A percentile compares a stretch with the other conserved stretches of the same genome.
Evolutionary conservation across 495 filamentous ascomycete genomes (phyloP).

Genomic region (Aspergillus saccharolyticus): DNA sequence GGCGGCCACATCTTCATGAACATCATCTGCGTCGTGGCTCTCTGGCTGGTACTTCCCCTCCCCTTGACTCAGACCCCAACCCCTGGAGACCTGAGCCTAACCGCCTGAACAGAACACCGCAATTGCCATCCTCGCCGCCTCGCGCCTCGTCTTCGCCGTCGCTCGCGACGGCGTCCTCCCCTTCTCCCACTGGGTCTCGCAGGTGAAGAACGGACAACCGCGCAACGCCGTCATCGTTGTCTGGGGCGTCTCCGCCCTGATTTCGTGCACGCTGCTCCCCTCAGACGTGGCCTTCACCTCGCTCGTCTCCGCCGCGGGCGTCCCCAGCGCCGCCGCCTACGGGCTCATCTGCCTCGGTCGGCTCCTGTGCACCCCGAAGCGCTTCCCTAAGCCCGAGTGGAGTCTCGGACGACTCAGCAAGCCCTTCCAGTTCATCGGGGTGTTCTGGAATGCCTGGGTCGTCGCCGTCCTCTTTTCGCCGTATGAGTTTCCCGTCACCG

Average conservation of each 20-base stretch:
- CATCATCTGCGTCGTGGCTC: slow-evolving; percentile 45
- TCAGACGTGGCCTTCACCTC: slow-evolving; percentile 52
- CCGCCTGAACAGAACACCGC: slow-evolving; percentile 42
- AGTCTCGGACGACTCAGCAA: slow-evolving; percentile 40
- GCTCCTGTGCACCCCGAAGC: slow-evolving; percentile 41
- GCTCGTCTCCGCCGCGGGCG: slow-evolving; percentile 47
- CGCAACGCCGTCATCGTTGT: slow-evolving; percentile 53
- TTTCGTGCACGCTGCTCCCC: slow-evolving; percentile 50
- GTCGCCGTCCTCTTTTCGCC: slow-evolving; percentile 47
- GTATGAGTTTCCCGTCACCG: slow-evolving; percentile 41
- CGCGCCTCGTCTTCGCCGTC: slow-evolving; percentile 52
- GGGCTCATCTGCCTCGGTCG: slow-evolving; percentile 51
- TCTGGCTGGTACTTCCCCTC: slow-evolving; percentile 36
- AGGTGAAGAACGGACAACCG: slow-evolving; percentile 47
- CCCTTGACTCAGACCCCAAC: neutral
- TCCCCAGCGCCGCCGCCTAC: slow-evolving; percentile 50
- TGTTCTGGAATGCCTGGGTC: slow-evolving; percentile 50
- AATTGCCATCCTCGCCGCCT: slow-evolving; percentile 50
- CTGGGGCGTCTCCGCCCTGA: slow-evolving; percentile 43
- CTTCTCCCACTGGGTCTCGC: slow-evolving; percentile 50
- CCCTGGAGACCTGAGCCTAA: slow-evolving; percentile 1
- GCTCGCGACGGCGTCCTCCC: slow-evolving; percentile 53
- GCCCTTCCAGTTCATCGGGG: slow-evolving; percentile 45
- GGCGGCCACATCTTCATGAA: slow-evolving; percentile 54
- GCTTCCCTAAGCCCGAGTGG: slow-evolving; percentile 44